phyloP scores from a whole-genome alignment of 228 moss, liverwort and hornwort species.

The Sphagnum magellanicum region DNA sequence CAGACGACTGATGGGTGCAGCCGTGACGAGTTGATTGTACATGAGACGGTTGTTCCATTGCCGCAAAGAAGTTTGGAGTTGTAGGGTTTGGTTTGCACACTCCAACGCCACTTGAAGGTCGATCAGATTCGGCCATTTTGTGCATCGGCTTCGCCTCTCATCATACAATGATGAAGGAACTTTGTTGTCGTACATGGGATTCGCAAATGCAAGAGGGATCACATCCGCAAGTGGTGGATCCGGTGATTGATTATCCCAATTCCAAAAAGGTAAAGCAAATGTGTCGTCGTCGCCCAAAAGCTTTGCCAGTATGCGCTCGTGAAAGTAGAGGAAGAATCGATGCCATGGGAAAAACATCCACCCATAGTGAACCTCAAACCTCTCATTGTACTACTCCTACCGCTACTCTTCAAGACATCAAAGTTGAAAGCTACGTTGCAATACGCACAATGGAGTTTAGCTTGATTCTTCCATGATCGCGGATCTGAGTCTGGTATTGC shows the following conservation, averaged over 20 bases:
- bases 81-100: background rate
- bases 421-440: conserved; percentile 32
- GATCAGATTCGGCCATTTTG: conserved; percentile 6
- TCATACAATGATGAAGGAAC: conserved; percentile 13
- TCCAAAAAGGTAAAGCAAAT: conserved; percentile 31
- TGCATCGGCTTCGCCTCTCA: conserved; percentile 10
- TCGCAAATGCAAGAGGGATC: conserved; percentile 14
- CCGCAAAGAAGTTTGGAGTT: conserved; percentile 5
- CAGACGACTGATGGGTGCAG: conserved; percentile 7
- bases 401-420: conserved; percentile 3
- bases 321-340: conserved; percentile 20
- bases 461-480: conserved; percentile 26
- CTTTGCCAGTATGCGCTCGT: conserved; percentile 15
- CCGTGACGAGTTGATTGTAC: conserved; percentile 12
- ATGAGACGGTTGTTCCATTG: conserved; percentile 13
- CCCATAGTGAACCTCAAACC: conserved; percentile 12
- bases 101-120: background rate
- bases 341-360: conserved; percentile 1
- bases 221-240: conserved; percentile 11
- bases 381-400: too few species aligned
- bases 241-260: conserved; percentile 12
- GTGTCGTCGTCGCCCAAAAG: conserved; percentile 11
- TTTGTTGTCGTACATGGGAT: background rate
- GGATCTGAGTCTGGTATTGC: conserved; percentile 38
- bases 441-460: conserved; percentile 34